Evolutionary conservation across 2,329 filamentous ascomycete genomes (phyloP).

Genomic region (Corinectria fuckeliana): DNA sequence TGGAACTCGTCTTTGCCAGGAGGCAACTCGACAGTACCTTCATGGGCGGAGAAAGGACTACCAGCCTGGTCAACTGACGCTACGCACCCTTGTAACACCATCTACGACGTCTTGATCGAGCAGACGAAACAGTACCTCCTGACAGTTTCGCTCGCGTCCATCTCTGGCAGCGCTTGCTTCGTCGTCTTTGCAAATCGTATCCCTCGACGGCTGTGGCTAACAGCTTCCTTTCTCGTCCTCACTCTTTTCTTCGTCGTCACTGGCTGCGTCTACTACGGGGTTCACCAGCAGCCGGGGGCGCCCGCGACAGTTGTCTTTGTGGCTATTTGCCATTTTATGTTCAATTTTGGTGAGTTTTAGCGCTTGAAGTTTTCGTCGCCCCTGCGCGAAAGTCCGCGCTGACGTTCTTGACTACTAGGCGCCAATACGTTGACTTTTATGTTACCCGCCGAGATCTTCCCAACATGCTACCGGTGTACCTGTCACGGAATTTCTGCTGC

Average conservation of each 20-base stretch:
- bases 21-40: conserved; percentile 52
- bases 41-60: conserved; percentile 48
- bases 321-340: conserved; percentile 60
- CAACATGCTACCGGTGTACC: conserved; percentile 66
- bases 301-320: conserved; percentile 58
- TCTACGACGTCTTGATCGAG: conserved; percentile 58
- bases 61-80: conserved; percentile 59
- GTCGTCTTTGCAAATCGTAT: conserved; percentile 56
- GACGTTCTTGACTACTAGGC: conserved; percentile 43
- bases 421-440: conserved; percentile 70
- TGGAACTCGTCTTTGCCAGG: conserved; percentile 53
- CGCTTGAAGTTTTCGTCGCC: not conserved
- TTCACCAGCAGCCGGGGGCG: conserved; percentile 49
- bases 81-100: conserved; percentile 56
- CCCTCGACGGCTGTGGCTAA: conserved; percentile 57
- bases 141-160: conserved; percentile 59
- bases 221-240: conserved; percentile 54
- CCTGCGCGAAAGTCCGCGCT: not conserved
- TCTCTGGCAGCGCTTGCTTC: conserved; percentile 57
- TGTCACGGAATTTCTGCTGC: conserved; percentile 69
- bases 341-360: conserved; percentile 56
- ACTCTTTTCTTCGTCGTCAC: conserved; percentile 56
- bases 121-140: conserved; percentile 60
- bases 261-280: conserved; percentile 57
- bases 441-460: conserved; percentile 69